phyloP scores from a whole-genome alignment of 2,329 filamentous ascomycete genomes.

The Penicillium sp. region DNA sequence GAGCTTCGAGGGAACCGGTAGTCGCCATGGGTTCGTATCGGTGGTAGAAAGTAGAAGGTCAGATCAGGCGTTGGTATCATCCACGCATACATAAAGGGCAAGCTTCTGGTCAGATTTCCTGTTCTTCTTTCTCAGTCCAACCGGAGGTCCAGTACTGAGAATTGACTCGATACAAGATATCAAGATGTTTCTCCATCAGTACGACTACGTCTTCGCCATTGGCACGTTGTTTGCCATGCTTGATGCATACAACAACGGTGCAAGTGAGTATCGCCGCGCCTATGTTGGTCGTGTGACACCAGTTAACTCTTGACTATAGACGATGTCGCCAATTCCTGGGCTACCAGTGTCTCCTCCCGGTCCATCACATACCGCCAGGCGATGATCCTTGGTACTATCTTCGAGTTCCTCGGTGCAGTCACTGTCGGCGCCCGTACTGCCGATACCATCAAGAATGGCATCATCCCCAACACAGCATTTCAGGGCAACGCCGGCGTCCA shows the following conservation, averaged over 20 bases:
- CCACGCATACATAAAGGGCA: constrained; percentile 9
- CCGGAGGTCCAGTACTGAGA: background rate
- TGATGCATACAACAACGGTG: constrained; percentile 75
- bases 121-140: constrained; percentile 3
- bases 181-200: constrained; percentile 59
- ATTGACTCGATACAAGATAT: constrained; percentile 11
- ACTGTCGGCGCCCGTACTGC: constrained; percentile 66
- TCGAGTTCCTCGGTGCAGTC: constrained; percentile 65
- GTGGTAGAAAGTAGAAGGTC: constrained; percentile 2
- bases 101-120: background rate
- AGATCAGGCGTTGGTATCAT: background rate
- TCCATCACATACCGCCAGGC: constrained; percentile 47
- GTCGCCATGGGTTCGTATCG: constrained; percentile 1
- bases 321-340: constrained; percentile 82
- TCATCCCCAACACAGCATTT: constrained; percentile 61
- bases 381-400: constrained; percentile 55
- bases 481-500: constrained; percentile 60
- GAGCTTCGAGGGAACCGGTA: background rate
- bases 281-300: background rate
- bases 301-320: constrained; percentile 34
- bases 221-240: constrained; percentile 73
- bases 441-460: constrained; percentile 75
- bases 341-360: constrained; percentile 74
- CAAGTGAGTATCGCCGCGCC: constrained; percentile 54
- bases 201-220: constrained; percentile 69